These are phyloP conservation scores for Microcos paniculata DNA, from an alignment of 345 rosid genomes.

Conservation along the genomic window DNA sequence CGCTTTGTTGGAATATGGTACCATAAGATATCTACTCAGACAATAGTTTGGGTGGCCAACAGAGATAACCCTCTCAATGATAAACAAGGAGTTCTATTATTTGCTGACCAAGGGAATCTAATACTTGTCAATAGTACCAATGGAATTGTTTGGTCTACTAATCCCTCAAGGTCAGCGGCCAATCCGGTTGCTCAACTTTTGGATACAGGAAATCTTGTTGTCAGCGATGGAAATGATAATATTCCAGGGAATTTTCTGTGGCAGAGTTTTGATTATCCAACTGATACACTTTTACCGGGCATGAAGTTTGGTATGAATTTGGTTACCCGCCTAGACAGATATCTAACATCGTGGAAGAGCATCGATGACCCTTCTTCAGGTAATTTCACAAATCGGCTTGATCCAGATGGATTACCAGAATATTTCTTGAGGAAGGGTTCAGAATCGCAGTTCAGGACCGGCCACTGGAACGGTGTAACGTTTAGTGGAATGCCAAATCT, in stretches of 20 bases:
- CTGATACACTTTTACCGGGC: slow-evolving; percentile 25
- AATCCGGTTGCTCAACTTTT: slow-evolving; percentile 23
- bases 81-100: slow-evolving; percentile 4
- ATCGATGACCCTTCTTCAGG: slow-evolving; percentile 26
- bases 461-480: slow-evolving; percentile 25
- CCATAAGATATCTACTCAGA: slow-evolving; percentile 4
- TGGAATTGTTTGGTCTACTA: slow-evolving; percentile 21
- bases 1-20: slow-evolving; percentile 32
- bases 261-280: slow-evolving; percentile 33
- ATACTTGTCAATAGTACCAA: slow-evolving; percentile 15
- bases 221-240: slow-evolving; percentile 7
- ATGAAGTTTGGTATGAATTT: slow-evolving; percentile 19
- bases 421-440: slow-evolving; percentile 6
- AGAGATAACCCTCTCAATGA: slow-evolving; percentile 23
- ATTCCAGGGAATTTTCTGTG: slow-evolving; percentile 7
- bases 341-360: slow-evolving; percentile 26
- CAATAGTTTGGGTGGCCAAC: slow-evolving; percentile 32
- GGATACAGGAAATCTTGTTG: slow-evolving; percentile 27
- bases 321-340: slow-evolving; percentile 9
- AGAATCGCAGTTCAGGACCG: not conserved
- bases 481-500: slow-evolving; percentile 8
- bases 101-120: slow-evolving; percentile 15
- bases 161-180: not conserved
- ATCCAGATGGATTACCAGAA: slow-evolving; percentile 24
- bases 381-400: slow-evolving; percentile 7